Evolutionary conservation across 257 asterid genomes (phyloP), one percentile per base, ranked within the genome.

Genomic region (Solanum paucissectum): DNA sequence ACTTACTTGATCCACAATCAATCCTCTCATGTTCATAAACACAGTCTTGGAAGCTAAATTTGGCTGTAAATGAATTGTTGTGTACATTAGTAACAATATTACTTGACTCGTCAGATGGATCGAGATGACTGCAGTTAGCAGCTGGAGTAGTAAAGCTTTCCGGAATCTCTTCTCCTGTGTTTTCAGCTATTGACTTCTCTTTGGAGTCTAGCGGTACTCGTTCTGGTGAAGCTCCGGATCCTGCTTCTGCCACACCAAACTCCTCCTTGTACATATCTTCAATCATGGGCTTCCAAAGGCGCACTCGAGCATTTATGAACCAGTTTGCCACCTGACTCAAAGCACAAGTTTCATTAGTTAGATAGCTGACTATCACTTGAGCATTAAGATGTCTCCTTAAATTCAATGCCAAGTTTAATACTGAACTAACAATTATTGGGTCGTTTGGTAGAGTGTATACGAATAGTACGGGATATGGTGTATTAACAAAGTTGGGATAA

Each of bases 201-300:
- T 85, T 94, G 84, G 90, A 87, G 12, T 90, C 79, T 9, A 42
- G n/a, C 14, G 37, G 87, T 79, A 75, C 87, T 40, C 75, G 90
- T 82, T 93, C 94, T 46, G 93, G 94, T 25, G 96, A 93, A 69
- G 89, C 89, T 88, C 89, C 89, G 3, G 90, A 87, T 20, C 92
- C 94, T 20, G 89, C 90, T 88, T 91, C 98, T 37, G 94, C 88
- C 58, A 91, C 90, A 36, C 93, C 94, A 68, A 95, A 93, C 84
- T 95, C 98, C 36, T 95, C 98, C 92, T 94, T 95, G 93, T 95
- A 94, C 93, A 95, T 95, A 34, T 94, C 98, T 88, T 94, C 98
- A 27, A 95, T 94, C 98, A 95, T 95, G 29, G 98, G 98, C 64
- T 95, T 95, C 98, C 98, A 95, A 5, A 95, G 95, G 9, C 98